Percentiles rank a stretch among this genome's conserved stretches.
Conservation (phyloP, 1,139 yeast species). For the Yamadazyma conglobata region DNA sequence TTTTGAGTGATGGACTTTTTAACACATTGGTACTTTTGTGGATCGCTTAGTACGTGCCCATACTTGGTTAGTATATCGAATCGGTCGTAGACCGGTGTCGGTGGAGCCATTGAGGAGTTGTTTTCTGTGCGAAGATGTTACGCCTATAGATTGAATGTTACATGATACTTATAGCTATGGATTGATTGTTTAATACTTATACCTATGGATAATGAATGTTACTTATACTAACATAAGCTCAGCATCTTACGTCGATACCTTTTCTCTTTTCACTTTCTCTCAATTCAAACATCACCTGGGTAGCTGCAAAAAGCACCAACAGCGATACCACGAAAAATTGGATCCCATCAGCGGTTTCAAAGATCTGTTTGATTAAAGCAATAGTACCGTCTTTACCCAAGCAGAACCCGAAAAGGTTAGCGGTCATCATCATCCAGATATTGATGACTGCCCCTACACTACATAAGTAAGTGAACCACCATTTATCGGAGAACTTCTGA, state of each 20-base stretch:
- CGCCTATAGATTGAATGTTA: too few relatives aligned
- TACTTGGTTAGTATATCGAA: constrained; percentile 28
- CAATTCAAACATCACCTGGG: constrained; percentile 92
- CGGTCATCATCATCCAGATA: constrained; percentile 98
- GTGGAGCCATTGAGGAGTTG: constrained; percentile 50
- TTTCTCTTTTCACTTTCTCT: constrained; percentile 81
- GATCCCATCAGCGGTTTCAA: constrained; percentile 66
- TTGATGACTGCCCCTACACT: constrained; percentile 85
- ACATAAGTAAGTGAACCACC: constrained; percentile 81
- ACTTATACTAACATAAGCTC: too few relatives aligned
- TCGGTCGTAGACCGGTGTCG: constrained; percentile 39
- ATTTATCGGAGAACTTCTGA: constrained; percentile 39
- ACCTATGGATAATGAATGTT: too few relatives aligned
- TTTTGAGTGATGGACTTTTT: constrained; percentile 46
- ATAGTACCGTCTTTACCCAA: constrained; percentile 83
- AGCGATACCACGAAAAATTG: constrained; percentile 64
- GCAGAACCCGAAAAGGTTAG: constrained; percentile 92
- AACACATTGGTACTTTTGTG: constrained; percentile 37
- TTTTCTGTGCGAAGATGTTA: constrained; percentile 1
- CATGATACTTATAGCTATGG: too few relatives aligned
- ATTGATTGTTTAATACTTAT: too few relatives aligned
- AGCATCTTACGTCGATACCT: constrained; percentile 83
- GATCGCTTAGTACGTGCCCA: constrained; percentile 26
- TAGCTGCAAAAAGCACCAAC: constrained; percentile 70
- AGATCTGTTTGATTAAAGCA: constrained; percentile 63